Percentiles rank a stretch among this genome's conserved stretches.
Conservation (phyloP, 2,329 filamentous ascomycete genomes). For the Aspergillus alliaceus region DNA sequence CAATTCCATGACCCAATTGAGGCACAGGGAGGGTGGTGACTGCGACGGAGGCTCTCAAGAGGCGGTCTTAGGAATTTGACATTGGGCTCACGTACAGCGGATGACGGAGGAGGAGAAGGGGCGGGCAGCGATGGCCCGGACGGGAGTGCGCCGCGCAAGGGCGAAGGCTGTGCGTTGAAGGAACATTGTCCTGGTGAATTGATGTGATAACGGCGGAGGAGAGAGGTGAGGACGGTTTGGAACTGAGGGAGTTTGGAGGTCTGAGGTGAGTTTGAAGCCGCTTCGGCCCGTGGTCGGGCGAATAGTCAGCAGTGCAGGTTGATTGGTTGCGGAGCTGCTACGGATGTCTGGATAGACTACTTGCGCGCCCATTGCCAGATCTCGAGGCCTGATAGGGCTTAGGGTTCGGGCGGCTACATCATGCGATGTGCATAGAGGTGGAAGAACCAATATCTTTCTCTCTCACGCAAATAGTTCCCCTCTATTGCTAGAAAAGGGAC, state of each 20-base stretch:
- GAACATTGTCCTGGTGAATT: conserved; percentile 44
- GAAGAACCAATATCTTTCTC: not conserved
- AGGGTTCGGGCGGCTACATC: conserved; percentile 12
- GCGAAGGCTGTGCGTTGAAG: conserved; percentile 48
- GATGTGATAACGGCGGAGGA: conserved; percentile 23
- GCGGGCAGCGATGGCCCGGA: conserved; percentile 43
- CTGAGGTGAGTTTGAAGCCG: conserved; percentile 42
- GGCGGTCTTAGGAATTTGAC: conserved; percentile 25
- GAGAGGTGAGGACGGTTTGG: conserved; percentile 23
- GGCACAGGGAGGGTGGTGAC: conserved; percentile 14
- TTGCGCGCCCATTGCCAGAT: conserved; percentile 17
- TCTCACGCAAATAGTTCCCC: too few relatives aligned
- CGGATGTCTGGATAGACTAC: conserved; percentile 13
- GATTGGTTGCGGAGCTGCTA: conserved; percentile 25
- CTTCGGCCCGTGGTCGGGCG: conserved; percentile 32
- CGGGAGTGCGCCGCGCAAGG: conserved; percentile 47
- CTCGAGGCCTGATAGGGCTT: conserved; percentile 16
- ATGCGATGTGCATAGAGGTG: not conserved
- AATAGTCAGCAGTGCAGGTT: conserved; percentile 24
- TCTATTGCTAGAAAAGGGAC: too few relatives aligned
- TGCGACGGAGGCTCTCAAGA: conserved; percentile 15
- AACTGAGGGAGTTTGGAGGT: conserved; percentile 34
- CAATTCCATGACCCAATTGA: conserved; percentile 23
- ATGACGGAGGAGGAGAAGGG: conserved; percentile 47
- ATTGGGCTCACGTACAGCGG: conserved; percentile 45